Evolutionary conservation across 306 rosid genomes (phyloP), one percentile per base, ranked within the genome.

Genomic region (Cyclanthera cordifolia): DNA sequence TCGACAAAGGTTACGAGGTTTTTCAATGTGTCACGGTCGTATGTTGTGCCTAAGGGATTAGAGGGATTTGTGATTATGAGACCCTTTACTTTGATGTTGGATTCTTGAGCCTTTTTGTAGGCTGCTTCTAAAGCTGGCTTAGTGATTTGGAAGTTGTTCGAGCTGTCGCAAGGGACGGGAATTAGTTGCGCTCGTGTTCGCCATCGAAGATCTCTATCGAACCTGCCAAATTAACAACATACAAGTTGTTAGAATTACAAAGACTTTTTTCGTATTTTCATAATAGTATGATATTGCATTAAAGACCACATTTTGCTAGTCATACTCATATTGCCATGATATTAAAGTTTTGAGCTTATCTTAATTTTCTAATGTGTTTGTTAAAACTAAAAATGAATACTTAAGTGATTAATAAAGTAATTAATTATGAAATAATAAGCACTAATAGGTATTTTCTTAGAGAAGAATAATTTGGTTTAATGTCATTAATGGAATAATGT

Each of bases 41-140:
- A 6, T 41, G 80, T 83, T 1, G 88, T 89, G 16, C 98, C 98
- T 9, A 92, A 60, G 4, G 98, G 98, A 72, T 92, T 89, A 34
- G 98, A 92, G 1, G 98, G 98, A 79, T 87, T 92, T 52, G 98
- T 84, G 63, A 92, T 64, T 80, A 92, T 64, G 73, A 92, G 23
- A 5, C 98, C 98, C 70, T 82, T 92, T 1, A 92, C 76, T 0
- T 87, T 92, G 66, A 89, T 86, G 51, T 80, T 79, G 57, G 74
- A 49, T 6, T 82, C 78, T 76, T 51, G 43, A 13, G 98, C 95
- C 20, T 86, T 84, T 5, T 80, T 66, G 34, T 89, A 86, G 4
- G 96, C 82, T 75, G 19, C 67, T 83, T 86, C 96, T 9, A 93
- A 72, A 27, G 94, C 89, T 78, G 53, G 71, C 79, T 58, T 82